Evolutionary conservation across 2,329 filamentous ascomycete species (phyloP), one percentile per base, ranked within the genome.

Genomic region (Arthrobotrys megalospora): DNA sequence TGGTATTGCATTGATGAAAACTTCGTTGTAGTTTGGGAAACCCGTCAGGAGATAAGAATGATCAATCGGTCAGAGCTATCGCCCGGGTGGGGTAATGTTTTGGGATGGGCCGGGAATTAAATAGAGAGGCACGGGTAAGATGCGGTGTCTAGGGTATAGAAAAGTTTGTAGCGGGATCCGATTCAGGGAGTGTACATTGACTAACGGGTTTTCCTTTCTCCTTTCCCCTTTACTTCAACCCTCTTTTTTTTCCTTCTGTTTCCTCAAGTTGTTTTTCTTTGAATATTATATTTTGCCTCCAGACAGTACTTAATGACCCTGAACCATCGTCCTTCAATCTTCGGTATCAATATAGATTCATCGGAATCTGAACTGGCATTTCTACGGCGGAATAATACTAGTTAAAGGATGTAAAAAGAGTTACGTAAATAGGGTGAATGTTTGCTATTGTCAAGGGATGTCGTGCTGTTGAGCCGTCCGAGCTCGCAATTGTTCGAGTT

Each of bases 121-220:
- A 60, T 60, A 60, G 55, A 60, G 34, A 58, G 55, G 12, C 55
- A 60, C 55, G 24, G 55, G 36, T 60, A 60, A 60, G 55, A 36
- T 60, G 55, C 36, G 55, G 55, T 41, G 55, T 60, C 55, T 6
- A 60, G 36, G 55, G 55, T 60, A 60, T 60, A 60, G 55, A 60
- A 60, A 60, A 43, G 34, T 60, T 43, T 60, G 55, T 60, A 60
- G 55, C 55, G 55, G 55, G 36, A 60, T 60, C 12, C 19, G 21
- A 60, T 41, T 43, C 19, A 14, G 19, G 55, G 55, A 28, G 55
- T 60, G 55, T 60, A 60, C 19, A 60, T 60, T 60, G 55, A 60
- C 19, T 28, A 38, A 60, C 19, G 19, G 55, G 55, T 16, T 60
- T 52, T 32, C 34, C 36, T 41, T 60, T 12, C 19, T 28, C 6